phyloP scores from a whole-genome alignment of 2,329 filamentous ascomycete genomes.

The Phaeosphaeria sp. region DNA sequence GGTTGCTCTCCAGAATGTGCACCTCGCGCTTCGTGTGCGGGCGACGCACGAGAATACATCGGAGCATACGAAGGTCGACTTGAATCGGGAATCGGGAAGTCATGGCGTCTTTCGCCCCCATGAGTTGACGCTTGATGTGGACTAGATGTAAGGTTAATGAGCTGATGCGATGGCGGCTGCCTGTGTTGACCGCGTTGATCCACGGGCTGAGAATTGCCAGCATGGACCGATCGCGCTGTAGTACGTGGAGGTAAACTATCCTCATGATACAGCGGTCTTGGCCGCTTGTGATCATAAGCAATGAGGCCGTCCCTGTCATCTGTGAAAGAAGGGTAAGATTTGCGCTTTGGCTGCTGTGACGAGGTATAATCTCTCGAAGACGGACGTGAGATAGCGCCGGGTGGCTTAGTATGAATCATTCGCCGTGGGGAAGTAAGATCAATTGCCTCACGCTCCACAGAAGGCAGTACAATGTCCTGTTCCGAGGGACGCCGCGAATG shows the following conservation, averaged over 20 bases:
- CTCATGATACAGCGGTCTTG: constrained; percentile 19
- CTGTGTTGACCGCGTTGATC: constrained; percentile 14
- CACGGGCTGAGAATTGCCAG: constrained; percentile 11
- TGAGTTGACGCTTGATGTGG: constrained; percentile 15
- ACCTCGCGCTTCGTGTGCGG: constrained; percentile 22
- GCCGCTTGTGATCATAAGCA: constrained; percentile 17
- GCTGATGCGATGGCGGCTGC: constrained; percentile 16
- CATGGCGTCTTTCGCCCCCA: constrained; percentile 10
- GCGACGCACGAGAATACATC: constrained; percentile 17
- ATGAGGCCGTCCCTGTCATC: constrained; percentile 11
- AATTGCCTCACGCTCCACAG: constrained; percentile 40
- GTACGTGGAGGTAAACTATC: constrained; percentile 5
- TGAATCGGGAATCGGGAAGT: constrained; percentile 9
- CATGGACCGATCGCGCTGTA: constrained; percentile 1
- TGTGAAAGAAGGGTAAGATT: constrained; percentile 13
- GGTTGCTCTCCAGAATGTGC: constrained; percentile 13
- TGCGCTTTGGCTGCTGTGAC: constrained; percentile 26
- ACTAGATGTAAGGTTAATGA: constrained; percentile 37
- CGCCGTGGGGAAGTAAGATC: constrained; percentile 25
- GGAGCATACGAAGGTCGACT: constrained; percentile 19
- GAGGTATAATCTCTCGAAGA: constrained; percentile 12
- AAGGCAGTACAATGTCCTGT: constrained; percentile 42
- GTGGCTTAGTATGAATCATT: constrained; percentile 6
- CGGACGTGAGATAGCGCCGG: constrained; percentile 10
- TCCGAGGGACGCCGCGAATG: constrained; percentile 33